phyloP scores from a whole-genome alignment of 2,329 filamentous ascomycete genomes.

The Tolypocladium nubicola region DNA sequence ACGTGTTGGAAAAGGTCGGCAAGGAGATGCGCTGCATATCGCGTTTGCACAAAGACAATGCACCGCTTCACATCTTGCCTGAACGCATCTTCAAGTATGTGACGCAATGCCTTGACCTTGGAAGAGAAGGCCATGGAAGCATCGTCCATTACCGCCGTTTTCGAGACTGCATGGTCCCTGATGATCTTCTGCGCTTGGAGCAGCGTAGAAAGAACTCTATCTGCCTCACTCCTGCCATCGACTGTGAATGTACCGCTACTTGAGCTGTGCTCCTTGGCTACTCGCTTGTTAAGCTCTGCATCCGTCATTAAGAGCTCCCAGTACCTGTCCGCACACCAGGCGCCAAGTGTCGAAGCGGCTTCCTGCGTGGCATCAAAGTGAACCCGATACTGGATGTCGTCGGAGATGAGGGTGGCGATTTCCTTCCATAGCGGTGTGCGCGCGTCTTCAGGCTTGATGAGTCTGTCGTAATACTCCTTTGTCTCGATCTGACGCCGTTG shows the following conservation, averaged over 20 bases:
- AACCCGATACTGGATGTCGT: constrained; percentile 37
- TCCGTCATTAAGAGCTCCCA: constrained; percentile 64
- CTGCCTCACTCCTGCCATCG: constrained; percentile 13
- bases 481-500: constrained; percentile 37
- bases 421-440: constrained; percentile 54
- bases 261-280: constrained; percentile 32
- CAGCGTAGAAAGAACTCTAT: constrained; percentile 45
- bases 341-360: constrained; percentile 58
- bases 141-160: constrained; percentile 2
- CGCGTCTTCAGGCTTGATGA: constrained; percentile 33
- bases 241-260: constrained; percentile 22
- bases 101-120: constrained; percentile 58
- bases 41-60: constrained; percentile 78
- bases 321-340: constrained; percentile 75
- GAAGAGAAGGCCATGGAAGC: constrained; percentile 44
- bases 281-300: constrained; percentile 48
- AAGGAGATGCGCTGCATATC: constrained; percentile 67
- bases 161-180: constrained; percentile 24
- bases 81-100: constrained; percentile 54
- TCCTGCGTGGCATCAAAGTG: constrained; percentile 49
- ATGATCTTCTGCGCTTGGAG: constrained; percentile 48
- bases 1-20: constrained; percentile 52
- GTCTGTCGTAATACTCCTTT: constrained; percentile 28
- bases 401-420: constrained; percentile 35
- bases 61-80: constrained; percentile 43